These are phyloP conservation scores for Gelatoporia subvermispora DNA, from an alignment of 768 basidiomycete genomes.

Conservation along the genomic window DNA sequence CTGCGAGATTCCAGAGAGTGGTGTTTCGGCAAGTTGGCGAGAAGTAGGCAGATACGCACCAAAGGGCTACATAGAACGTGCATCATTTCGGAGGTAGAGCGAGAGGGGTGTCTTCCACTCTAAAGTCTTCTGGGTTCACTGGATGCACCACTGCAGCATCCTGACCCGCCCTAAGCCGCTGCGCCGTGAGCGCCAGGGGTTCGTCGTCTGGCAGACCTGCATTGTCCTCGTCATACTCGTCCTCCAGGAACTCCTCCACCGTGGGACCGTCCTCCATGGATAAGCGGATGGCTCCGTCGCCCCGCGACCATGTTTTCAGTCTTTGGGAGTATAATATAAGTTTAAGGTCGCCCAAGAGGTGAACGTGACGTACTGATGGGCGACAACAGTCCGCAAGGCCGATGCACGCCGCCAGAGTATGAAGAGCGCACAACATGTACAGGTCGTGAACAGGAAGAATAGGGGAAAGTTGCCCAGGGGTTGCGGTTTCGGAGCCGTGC, in stretches of 20 bases:
- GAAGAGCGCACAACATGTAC: conserved; percentile 52
- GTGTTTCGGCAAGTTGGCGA: too few relatives aligned
- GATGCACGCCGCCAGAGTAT: conserved; percentile 61
- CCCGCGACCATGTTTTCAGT: conserved; percentile 48
- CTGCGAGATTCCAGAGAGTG: too few relatives aligned
- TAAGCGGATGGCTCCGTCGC: conserved; percentile 58
- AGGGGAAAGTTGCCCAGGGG: conserved; percentile 55
- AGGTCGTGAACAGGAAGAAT: conserved; percentile 53
- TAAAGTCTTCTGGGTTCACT: neutral
- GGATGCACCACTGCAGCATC: neutral
- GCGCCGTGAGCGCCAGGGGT: conserved; percentile 15
- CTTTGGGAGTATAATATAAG: conserved; percentile 28
- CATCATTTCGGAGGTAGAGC: conserved; percentile 11
- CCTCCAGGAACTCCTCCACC: conserved; percentile 59
- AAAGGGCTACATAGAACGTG: too few relatives aligned
- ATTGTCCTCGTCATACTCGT: conserved; percentile 49
- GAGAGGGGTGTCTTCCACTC: conserved; percentile 7
- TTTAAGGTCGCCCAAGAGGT: neutral
- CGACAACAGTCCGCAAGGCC: conserved; percentile 50
- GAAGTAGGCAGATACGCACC: neutral
- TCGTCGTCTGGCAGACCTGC: conserved; percentile 31
- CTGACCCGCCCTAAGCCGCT: conserved; percentile 8
- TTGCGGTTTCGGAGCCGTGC: conserved; percentile 53
- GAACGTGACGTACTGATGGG: conserved; percentile 47
- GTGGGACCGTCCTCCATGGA: conserved; percentile 70